phyloP scores from a whole-genome alignment of 148 eudicot genomes.

The Gaultheria prostrata region DNA sequence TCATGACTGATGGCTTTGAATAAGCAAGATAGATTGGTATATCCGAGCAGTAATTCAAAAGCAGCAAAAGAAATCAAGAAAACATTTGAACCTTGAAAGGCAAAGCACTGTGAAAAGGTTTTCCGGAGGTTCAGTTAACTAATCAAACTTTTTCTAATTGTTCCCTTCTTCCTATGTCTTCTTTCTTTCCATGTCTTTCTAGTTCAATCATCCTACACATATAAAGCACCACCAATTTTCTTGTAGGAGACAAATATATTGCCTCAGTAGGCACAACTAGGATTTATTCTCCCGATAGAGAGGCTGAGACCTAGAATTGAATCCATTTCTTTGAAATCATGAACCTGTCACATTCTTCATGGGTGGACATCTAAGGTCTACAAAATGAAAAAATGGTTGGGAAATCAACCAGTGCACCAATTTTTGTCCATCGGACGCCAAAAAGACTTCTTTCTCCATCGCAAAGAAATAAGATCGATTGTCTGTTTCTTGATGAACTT shows the following conservation, averaged over 20 bases:
- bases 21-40: background rate
- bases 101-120: background rate
- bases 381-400: background rate
- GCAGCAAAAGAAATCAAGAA: background rate
- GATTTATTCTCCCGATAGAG: background rate
- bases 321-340: background rate
- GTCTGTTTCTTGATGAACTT: background rate
- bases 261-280: background rate
- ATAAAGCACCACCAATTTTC: background rate
- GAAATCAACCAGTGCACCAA: background rate
- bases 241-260: background rate
- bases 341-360: background rate
- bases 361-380: background rate
- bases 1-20: background rate
- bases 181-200: background rate
- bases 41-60: background rate
- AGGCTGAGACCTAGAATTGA: background rate
- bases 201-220: constrained; percentile 9
- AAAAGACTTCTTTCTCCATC: too few relatives aligned
- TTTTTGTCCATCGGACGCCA: background rate
- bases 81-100: background rate
- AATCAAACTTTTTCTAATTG: background rate
- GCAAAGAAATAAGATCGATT: background rate
- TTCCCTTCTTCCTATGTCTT: background rate
- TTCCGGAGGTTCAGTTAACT: background rate